Percentiles rank a stretch among this genome's conserved stretches.
phyloP scores from a whole-genome alignment of 1,284 basidiomycete genomes.

The Apiotrichum brassicae region DNA sequence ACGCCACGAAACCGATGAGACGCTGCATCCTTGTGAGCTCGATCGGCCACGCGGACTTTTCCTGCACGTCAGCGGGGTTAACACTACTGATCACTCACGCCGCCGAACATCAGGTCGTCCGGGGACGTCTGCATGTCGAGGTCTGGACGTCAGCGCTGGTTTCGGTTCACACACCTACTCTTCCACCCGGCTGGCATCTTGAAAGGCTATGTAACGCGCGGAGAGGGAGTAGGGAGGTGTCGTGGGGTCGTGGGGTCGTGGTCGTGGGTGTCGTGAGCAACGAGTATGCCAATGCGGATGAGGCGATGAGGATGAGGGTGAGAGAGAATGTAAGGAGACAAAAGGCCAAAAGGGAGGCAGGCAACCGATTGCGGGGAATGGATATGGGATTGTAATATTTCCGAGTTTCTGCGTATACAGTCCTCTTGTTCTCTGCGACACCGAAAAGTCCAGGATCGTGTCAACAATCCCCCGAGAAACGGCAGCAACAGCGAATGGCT shows the following conservation, averaged over 20 bases:
- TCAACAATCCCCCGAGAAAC: too few relatives aligned
- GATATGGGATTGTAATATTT: too few relatives aligned
- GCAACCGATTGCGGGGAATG: too few relatives aligned
- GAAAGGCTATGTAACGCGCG: background rate
- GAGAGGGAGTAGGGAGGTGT: background rate
- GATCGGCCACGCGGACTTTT: conserved; percentile 72
- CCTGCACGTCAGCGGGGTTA: conserved; percentile 19
- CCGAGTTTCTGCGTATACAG: too few relatives aligned
- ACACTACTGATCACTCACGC: conserved; percentile 23
- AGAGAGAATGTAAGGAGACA: too few relatives aligned
- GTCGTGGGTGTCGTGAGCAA: background rate
- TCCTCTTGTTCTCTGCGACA: too few relatives aligned
- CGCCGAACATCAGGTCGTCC: conserved; percentile 42
- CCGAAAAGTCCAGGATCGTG: too few relatives aligned
- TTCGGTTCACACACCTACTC: conserved; percentile 19
- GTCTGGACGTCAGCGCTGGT: conserved; percentile 5
- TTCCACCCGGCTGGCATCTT: conserved; percentile 24
- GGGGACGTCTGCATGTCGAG: conserved; percentile 20
- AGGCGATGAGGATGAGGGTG: too few relatives aligned
- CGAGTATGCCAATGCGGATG: too few relatives aligned
- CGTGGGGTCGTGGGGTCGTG: background rate
- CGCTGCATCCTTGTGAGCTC: conserved; percentile 69
- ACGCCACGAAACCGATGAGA: conserved; percentile 73
- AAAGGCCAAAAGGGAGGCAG: too few relatives aligned
- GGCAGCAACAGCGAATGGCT: too few relatives aligned